These are phyloP conservation scores for Apiospora arundinis DNA, from an alignment of 2,329 filamentous ascomycete genomes.

Conservation along the genomic window DNA sequence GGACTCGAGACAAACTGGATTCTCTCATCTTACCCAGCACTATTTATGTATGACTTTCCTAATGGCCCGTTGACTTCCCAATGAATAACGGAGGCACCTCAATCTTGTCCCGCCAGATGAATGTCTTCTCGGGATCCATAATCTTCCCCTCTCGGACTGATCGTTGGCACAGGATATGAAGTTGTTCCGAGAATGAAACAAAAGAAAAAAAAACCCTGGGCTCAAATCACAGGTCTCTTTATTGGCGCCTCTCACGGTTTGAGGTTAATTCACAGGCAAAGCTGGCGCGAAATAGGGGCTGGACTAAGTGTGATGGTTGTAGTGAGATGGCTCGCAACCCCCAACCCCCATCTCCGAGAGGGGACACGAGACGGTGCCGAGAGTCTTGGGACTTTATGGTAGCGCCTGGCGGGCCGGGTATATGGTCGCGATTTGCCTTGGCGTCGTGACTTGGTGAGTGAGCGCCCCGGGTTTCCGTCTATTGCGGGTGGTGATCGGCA, in stretches of 20 bases:
- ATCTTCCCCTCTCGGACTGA: constrained; percentile 15
- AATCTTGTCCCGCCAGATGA: background rate
- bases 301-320: background rate
- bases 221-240: background rate
- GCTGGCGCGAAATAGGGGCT: background rate
- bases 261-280: background rate
- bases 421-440: background rate
- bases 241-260: background rate
- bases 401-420: constrained; percentile 9
- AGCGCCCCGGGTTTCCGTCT: background rate
- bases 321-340: background rate
- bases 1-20: background rate
- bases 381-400: constrained; percentile 20
- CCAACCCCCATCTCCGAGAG: background rate
- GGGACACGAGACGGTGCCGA: background rate
- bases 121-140: background rate
- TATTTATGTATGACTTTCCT: background rate
- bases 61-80: background rate
- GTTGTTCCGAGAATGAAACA: background rate
- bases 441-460: background rate
- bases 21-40: background rate
- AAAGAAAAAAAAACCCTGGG: no score
- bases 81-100: background rate
- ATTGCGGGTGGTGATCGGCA: background rate
- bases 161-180: background rate